Evolutionary conservation across 345 rosid species (phyloP).

Genomic region (Pugionium cornutum): DNA sequence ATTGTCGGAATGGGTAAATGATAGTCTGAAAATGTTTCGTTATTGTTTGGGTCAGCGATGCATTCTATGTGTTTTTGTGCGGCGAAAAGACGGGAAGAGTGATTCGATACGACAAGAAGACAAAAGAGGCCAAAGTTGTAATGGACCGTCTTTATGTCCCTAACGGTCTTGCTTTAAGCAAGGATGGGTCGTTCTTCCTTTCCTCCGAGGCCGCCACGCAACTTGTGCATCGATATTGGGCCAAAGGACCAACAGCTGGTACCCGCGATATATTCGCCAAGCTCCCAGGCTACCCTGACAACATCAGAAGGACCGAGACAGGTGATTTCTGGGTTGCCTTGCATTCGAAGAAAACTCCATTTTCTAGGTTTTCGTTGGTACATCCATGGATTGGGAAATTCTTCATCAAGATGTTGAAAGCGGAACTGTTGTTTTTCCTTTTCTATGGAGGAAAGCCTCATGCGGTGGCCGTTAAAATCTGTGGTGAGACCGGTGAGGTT

Average conservation of each 20-base stretch:
- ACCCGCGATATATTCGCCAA: constrained; percentile 46
- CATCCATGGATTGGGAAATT: constrained; percentile 48
- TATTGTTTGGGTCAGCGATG: constrained; percentile 33
- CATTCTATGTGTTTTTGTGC: constrained; percentile 40
- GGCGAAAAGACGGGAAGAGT: constrained; percentile 66
- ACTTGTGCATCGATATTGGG: constrained; percentile 52
- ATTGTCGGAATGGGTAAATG: neutral
- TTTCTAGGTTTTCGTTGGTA: constrained; percentile 42
- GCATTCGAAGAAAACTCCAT: constrained; percentile 46
- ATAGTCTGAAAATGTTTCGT: neutral
- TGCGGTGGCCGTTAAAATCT: constrained; percentile 54
- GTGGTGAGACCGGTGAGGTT: constrained; percentile 51
- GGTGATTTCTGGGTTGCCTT: constrained; percentile 73
- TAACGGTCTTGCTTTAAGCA: constrained; percentile 75
- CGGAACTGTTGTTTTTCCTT: constrained; percentile 49
- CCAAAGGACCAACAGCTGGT: constrained; percentile 44
- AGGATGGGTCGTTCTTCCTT: constrained; percentile 54
- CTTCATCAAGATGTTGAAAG: constrained; percentile 41
- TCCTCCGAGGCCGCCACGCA: constrained; percentile 49
- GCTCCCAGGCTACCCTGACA: constrained; percentile 65
- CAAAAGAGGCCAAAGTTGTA: constrained; percentile 52
- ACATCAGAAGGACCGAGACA: constrained; percentile 48
- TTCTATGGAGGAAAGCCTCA: constrained; percentile 61
- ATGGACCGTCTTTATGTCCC: constrained; percentile 55
- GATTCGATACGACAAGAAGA: constrained; percentile 58